Percentiles rank a stretch among this genome's conserved stretches.
Evolutionary conservation across 139 green algal genomes (phyloP).

Genomic region (Edaphochlamys debaryana): DNA sequence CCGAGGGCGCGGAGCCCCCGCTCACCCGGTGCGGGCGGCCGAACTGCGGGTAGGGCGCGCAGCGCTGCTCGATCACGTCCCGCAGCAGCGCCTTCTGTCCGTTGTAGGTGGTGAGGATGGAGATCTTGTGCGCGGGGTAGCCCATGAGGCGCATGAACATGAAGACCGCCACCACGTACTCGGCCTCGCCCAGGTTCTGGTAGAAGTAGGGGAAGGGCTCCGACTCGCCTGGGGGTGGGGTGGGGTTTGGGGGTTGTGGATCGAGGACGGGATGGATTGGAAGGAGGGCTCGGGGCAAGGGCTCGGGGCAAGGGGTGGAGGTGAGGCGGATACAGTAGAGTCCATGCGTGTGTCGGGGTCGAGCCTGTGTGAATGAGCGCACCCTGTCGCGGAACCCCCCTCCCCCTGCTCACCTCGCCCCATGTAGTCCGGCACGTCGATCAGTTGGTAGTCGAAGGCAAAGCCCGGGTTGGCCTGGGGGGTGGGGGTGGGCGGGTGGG

Average conservation of each 20-base stretch:
- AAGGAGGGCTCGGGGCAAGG: too few species aligned
- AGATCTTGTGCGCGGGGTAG: conserved; percentile 93
- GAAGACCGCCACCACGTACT: conserved; percentile 91
- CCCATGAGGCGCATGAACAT: conserved; percentile 93
- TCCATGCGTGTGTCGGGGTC: too few species aligned
- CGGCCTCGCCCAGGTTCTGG: conserved; percentile 97
- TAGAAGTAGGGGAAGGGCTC: conserved; percentile 93
- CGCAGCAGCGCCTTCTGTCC: conserved; percentile 94
- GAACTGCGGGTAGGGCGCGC: conserved; percentile 86
- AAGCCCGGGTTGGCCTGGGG: conserved; percentile 90
- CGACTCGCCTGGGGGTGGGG: conserved; percentile 68
- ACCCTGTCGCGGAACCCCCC: too few species aligned
- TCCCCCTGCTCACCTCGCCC: conserved; percentile 52
- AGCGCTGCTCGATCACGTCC: conserved; percentile 93
- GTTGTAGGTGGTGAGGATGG: conserved; percentile 98
- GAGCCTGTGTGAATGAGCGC: too few species aligned
- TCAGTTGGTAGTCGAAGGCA: conserved; percentile 91
- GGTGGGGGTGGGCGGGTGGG: too few species aligned
- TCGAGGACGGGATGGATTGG: too few species aligned
- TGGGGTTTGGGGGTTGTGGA: too few species aligned
- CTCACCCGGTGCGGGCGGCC: conserved; percentile 91
- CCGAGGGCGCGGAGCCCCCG: too few species aligned
- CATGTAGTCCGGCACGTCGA: conserved; percentile 90
- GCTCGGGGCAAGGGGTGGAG: too few species aligned
- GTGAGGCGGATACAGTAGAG: too few species aligned